Conservation (phyloP, 768 basidiomycete species). For the Tulasnella sp. region DNA sequence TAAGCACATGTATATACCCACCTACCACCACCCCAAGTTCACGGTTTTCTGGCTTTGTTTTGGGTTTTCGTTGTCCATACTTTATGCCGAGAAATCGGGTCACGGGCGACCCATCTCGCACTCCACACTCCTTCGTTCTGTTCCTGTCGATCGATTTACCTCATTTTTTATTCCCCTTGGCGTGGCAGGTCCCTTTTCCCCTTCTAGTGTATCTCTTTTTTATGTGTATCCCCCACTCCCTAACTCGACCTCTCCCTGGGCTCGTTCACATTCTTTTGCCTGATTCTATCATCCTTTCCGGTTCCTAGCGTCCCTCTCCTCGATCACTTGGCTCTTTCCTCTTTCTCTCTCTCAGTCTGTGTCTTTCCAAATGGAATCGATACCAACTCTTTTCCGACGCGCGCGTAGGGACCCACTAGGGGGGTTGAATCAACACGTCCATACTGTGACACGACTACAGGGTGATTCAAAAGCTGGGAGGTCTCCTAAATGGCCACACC, state of each 20-base stretch:
- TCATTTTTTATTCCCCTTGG: slow-evolving; percentile 17
- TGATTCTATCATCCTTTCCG: neutral
- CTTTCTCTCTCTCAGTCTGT: neutral
- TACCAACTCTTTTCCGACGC: neutral
- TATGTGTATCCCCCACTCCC: slow-evolving; percentile 2
- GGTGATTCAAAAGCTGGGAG: neutral
- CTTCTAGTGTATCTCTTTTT: slow-evolving; percentile 4
- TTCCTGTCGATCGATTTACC: neutral
- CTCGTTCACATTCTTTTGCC: neutral
- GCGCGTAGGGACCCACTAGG: neutral
- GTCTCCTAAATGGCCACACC: neutral
- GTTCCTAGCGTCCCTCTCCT: neutral
- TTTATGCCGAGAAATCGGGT: neutral
- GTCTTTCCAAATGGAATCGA: slow-evolving; percentile 5
- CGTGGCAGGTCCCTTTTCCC: neutral
- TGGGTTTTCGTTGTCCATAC: slow-evolving; percentile 11
- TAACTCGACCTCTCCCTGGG: neutral
- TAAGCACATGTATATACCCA: slow-evolving; percentile 14
- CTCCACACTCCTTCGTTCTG: slow-evolving; percentile 7
- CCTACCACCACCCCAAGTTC: neutral
- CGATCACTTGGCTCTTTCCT: neutral
- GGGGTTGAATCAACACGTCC: neutral
- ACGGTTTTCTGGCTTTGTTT: neutral
- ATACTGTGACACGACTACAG: neutral
- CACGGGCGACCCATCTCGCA: neutral